phyloP scores from a whole-genome alignment of 2,329 filamentous ascomycete species.

The Fusarium dimerum region DNA sequence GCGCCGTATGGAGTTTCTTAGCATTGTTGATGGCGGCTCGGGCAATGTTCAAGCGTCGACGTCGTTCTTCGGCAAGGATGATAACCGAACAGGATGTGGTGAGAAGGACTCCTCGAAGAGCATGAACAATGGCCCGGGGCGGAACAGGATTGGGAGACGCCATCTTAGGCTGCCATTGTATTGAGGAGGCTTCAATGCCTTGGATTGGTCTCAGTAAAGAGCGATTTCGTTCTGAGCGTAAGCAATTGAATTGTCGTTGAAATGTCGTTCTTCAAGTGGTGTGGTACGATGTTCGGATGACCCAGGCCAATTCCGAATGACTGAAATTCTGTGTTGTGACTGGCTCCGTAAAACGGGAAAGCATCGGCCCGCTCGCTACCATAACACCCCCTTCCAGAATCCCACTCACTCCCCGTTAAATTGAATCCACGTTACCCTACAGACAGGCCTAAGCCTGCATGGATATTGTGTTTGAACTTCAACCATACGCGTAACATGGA shows the following conservation, averaged over 20 bases:
- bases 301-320: neutral
- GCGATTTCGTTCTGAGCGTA: neutral
- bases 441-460: no score
- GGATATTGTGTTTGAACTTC: no score
- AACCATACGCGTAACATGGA: no score
- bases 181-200: conserved; percentile 11
- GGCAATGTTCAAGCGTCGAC: conserved; percentile 54
- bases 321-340: neutral
- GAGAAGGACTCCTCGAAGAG: conserved; percentile 56
- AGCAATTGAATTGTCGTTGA: conserved; percentile 24
- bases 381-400: neutral
- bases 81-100: conserved; percentile 60
- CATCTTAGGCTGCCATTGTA: conserved; percentile 41
- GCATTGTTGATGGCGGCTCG: conserved; percentile 54
- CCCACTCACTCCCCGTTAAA: neutral
- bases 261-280: conserved; percentile 15
- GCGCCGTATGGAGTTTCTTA: conserved; percentile 47
- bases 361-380: neutral
- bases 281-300: neutral
- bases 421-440: neutral
- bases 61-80: conserved; percentile 57
- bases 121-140: conserved; percentile 56
- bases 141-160: conserved; percentile 50
- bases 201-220: neutral
- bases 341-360: neutral